Conservation (phyloP, 2,329 filamentous ascomycete genomes). For the Paracorniculantispora psalliotae region DNA sequence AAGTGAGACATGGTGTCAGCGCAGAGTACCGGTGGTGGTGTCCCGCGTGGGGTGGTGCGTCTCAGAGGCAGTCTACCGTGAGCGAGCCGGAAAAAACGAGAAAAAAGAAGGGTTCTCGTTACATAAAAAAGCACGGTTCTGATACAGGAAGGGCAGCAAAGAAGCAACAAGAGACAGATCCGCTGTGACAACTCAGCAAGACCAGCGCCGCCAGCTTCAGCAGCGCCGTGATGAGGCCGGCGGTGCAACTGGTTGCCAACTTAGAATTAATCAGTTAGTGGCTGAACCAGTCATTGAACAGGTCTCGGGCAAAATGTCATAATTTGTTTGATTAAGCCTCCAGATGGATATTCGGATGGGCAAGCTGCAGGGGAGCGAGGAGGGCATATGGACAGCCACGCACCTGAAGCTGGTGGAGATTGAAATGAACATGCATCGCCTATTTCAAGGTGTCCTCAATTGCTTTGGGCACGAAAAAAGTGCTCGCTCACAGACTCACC, state of each 20-base stretch:
- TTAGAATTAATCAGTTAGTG: not conserved
- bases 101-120: not conserved
- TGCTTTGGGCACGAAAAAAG: not conserved
- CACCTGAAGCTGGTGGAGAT: not conserved
- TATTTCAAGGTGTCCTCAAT: not conserved
- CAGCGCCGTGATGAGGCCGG: not conserved
- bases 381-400: not conserved
- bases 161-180: not conserved
- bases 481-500: not conserved
- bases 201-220: not conserved
- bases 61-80: not conserved
- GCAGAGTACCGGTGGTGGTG: not conserved
- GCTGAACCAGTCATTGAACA: not conserved
- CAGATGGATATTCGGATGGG: not conserved
- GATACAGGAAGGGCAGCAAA: not conserved
- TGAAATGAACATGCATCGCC: not conserved
- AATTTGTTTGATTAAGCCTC: not conserved
- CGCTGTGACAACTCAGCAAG: not conserved
- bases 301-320: not conserved
- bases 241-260: not conserved
- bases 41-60: not conserved
- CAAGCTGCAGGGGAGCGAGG: not conserved
- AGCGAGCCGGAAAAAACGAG: not conserved
- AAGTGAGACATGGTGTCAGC: conserved; percentile 9
- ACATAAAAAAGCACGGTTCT: not conserved